Evolutionary conservation across 2,329 filamentous ascomycete genomes (phyloP).

Genomic region (Ophiostoma ulmi): DNA sequence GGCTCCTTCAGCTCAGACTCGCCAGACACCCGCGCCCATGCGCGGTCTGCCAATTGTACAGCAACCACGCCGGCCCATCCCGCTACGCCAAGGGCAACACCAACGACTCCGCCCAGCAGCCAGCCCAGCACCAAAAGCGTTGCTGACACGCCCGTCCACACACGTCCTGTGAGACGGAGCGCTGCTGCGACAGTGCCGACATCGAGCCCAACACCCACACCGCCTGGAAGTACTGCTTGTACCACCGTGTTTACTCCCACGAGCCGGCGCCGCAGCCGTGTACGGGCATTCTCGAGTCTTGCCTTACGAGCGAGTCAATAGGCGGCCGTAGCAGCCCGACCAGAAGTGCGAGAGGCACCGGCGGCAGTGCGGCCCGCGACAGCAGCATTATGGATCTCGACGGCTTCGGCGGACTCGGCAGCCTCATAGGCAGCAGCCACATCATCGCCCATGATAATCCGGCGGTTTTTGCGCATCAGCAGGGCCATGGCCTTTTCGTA

Average conservation of each 20-base stretch:
- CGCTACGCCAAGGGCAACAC: constrained; percentile 19
- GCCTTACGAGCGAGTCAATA: constrained; percentile 22
- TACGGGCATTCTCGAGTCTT: constrained; percentile 12
- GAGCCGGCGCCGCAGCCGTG: not conserved
- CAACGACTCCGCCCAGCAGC: constrained; percentile 21
- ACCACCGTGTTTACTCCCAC: not conserved
- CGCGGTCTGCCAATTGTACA: constrained; percentile 17
- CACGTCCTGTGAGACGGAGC: constrained; percentile 14
- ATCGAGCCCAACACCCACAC: not conserved
- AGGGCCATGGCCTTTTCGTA: constrained; percentile 58
- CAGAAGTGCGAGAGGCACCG: constrained; percentile 9
- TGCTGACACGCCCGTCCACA: constrained; percentile 22
- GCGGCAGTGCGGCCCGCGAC: not conserved
- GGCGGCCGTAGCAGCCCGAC: constrained; percentile 4
- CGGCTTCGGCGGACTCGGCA: not conserved
- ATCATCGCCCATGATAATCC: constrained; percentile 33
- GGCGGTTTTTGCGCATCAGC: constrained; percentile 56
- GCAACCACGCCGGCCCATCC: constrained; percentile 21
- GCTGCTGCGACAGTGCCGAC: constrained; percentile 4
- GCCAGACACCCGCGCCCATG: constrained; percentile 9
- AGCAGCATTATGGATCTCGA: not conserved
- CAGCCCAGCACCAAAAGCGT: constrained; percentile 23
- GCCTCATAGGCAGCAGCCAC: constrained; percentile 11
- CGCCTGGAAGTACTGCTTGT: not conserved
- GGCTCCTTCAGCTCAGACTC: not conserved